Conservation (phyloP, 1,284 basidiomycete genomes). For the Cutaneotrichosporon sp. region DNA sequence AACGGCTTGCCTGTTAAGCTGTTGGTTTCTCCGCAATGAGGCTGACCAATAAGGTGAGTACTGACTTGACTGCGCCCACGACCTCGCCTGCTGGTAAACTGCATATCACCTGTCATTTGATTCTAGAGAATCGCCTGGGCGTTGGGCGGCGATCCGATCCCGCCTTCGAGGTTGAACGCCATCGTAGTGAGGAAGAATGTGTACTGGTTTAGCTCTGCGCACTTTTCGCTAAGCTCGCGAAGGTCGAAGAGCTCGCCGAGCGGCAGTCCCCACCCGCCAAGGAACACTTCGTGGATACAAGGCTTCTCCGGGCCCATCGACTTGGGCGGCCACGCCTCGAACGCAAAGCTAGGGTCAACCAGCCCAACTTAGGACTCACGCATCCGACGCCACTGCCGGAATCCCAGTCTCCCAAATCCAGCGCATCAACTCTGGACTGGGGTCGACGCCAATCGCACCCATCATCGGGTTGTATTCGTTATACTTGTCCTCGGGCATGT, state of each 20-base stretch:
- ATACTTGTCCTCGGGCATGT: conserved; percentile 3
- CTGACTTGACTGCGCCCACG: too few species aligned
- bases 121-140: conserved; percentile 48
- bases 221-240: conserved; percentile 47
- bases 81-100: not conserved
- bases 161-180: conserved; percentile 53
- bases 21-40: too few species aligned
- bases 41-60: too few species aligned
- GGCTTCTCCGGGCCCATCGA: conserved; percentile 1
- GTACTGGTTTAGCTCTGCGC: conserved; percentile 43
- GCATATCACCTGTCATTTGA: not conserved
- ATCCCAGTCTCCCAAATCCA: conserved; percentile 56
- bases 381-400: conserved; percentile 53
- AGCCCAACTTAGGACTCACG: conserved; percentile 11
- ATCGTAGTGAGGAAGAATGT: conserved; percentile 53
- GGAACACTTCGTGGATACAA: conserved; percentile 38
- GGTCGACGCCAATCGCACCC: conserved; percentile 34
- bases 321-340: conserved; percentile 34
- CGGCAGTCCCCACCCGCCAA: conserved; percentile 43
- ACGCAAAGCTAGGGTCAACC: conserved; percentile 31
- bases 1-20: not conserved
- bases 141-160: conserved; percentile 54
- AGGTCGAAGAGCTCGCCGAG: conserved; percentile 56
- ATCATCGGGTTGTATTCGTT: conserved; percentile 11
- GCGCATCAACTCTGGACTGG: conserved; percentile 39